phyloP scores from a whole-genome alignment of 108 stramenopile genomes.

The Skeletonema potamos region DNA sequence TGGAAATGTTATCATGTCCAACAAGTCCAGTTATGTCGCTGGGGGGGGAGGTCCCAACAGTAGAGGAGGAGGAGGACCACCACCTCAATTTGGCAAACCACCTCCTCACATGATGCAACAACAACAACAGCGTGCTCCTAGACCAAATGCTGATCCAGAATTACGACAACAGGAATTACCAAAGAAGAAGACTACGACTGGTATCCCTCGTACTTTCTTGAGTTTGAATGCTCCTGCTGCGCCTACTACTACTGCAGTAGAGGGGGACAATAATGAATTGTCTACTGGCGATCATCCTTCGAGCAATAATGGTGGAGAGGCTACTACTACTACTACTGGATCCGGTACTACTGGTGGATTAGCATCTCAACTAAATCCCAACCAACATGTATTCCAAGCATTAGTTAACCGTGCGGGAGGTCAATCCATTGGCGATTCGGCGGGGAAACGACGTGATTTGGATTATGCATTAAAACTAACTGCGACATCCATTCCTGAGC shows the following conservation, averaged over 20 bases:
- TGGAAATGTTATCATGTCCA: constrained; percentile 16
- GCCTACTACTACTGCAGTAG: constrained; percentile 32
- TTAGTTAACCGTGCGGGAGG: constrained; percentile 78
- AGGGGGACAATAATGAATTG: background rate
- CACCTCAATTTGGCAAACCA: constrained; percentile 30
- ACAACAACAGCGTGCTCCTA: constrained; percentile 16
- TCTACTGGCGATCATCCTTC: background rate
- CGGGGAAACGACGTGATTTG: constrained; percentile 56
- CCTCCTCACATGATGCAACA: constrained; percentile 19
- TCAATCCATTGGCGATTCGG: constrained; percentile 53
- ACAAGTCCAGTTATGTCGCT: constrained; percentile 32
- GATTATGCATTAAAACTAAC: constrained; percentile 83
- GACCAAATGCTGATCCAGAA: constrained; percentile 86
- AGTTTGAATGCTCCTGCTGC: constrained; percentile 62
- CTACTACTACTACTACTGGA: too few species aligned
- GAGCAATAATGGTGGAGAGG: too few species aligned
- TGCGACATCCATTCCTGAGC: constrained; percentile 72
- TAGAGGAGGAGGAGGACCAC: background rate
- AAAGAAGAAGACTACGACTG: constrained; percentile 70
- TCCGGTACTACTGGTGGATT: too few species aligned
- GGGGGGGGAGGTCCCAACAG: background rate
- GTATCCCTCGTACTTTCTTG: constrained; percentile 83
- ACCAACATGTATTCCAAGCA: constrained; percentile 69
- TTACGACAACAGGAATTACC: constrained; percentile 67
- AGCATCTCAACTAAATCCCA: constrained; percentile 64